phyloP scores from a whole-genome alignment of 2,329 filamentous ascomycete species.

The Colletotrichum lentis region DNA sequence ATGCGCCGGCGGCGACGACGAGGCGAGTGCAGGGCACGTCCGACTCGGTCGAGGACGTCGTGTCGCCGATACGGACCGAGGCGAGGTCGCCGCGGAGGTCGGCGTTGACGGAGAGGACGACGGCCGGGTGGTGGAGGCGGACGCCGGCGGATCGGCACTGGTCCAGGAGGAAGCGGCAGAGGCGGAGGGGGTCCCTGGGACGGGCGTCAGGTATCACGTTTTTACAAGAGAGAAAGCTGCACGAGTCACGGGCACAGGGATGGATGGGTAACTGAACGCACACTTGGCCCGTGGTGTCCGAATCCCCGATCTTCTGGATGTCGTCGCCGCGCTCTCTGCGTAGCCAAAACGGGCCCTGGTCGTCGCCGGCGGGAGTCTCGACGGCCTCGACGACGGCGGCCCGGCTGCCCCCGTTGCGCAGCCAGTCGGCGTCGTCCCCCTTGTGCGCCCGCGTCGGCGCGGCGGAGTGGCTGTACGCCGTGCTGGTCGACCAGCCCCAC shows the following conservation, averaged over 20 bases:
- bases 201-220: constrained; percentile 3
- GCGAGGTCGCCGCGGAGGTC: constrained; percentile 61
- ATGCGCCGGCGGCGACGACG: constrained; percentile 74
- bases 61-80: constrained; percentile 59
- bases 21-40: constrained; percentile 70
- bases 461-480: constrained; percentile 61
- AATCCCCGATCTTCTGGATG: constrained; percentile 68
- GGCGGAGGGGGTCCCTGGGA: constrained; percentile 67
- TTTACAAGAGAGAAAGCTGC: not conserved
- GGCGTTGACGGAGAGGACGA: constrained; percentile 59
- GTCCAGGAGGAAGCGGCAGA: constrained; percentile 72
- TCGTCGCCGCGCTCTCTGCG: constrained; percentile 61
- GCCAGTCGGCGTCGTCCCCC: constrained; percentile 69
- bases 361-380: constrained; percentile 43
- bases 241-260: not conserved
- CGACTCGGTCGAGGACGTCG: constrained; percentile 53
- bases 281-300: constrained; percentile 71
- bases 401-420: constrained; percentile 69
- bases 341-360: constrained; percentile 64
- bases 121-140: constrained; percentile 70
- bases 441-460: constrained; percentile 46
- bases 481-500: constrained; percentile 63
- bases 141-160: constrained; percentile 68
- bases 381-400: constrained; percentile 57
- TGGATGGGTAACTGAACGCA: constrained; percentile 50